Evolutionary conservation across 148 eudicot species (phyloP), one percentile per base, ranked within the genome.

Genomic region (Heliosperma pusillum): DNA sequence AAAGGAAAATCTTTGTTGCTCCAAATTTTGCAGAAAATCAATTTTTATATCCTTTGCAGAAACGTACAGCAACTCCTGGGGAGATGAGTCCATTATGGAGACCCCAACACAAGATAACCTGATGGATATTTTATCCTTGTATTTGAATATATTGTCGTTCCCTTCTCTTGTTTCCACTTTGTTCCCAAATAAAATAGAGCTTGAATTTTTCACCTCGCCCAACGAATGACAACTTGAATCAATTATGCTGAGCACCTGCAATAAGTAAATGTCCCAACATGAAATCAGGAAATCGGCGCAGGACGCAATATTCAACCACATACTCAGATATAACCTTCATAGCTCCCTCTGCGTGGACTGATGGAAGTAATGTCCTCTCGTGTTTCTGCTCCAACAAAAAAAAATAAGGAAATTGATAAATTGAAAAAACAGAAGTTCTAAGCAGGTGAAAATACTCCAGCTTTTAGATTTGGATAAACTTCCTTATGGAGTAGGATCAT

Each of bases 321-420:
- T 29, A 58, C 59, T 16, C 71, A 20, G 66, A 63, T 52, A 40
- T 66, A 56, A 93, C 98, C 97, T 94, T 94, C 74, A 87, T 77
- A 76, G 93, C 98, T 78, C 97, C 97, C 89, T 94, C 98, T 66
- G 97, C 92, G 79, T 87, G 96, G 78, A 94, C 91, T 65, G 96
- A 86, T 68, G 92, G 80, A 66, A 90, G 72, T 86, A 94, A 84
- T 52, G 87, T 90, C 82, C 90, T 90, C 83, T 86, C 88, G 80
- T 84, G 89, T 82, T 88, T 94, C 98, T 90, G 89, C 60, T 7
- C n/a, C 69, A 11, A 59, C 64, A 45, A 66, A 76, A 64, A 68
- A 30, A 29, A 3, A n/a, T n/a, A n/a, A 36, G 42, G 42, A 36
- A 7, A 5, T 36, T 36, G 9, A 36, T 36, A 44, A 33, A 30